Base-by-base conservation (phyloP, 2,329 filamentous ascomycete species). In the Furcasterigmium furcatum region DNA sequence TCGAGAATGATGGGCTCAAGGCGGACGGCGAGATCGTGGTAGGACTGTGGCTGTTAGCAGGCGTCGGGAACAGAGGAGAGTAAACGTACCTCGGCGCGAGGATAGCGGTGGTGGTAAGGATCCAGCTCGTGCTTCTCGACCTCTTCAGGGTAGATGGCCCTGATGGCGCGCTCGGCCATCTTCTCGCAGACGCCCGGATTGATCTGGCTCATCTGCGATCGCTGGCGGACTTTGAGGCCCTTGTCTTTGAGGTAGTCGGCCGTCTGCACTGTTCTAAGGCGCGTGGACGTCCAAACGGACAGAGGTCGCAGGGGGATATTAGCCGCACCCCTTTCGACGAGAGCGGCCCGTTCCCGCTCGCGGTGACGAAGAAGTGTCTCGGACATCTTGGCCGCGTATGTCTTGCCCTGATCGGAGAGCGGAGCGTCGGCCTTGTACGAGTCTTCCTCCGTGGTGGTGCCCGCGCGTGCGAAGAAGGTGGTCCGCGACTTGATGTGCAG, bases 1-100 rank as follows among this genome's bases (percentile, higher is more conserved):
- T 99, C 94, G 24, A 99, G 80, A 60, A 99, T 99, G 59, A 99
- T 96, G 34, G 94, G 95, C 64, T 99, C 94, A 39, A 99, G 82
- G 19, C 94, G 88, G 48, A 99, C 94, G n/a, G 94, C 94, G 36
- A 99, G 83, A 61, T 99, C 94, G 63, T 99, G 94, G 66, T 99
- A 99, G 9, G 92, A 97, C 88, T 96, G 42, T 20, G 8, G 22
- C 35, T 24, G 24, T 24, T 32, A 48, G 29, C n/a, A 47, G 45
- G 34, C 29, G 10, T 24, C 14, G 13, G 12, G 8, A 8, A 10
- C 13, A 41, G 4, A 25, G 4, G 20, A 9, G 18, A 18, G 14
- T 20, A 12, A 22, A 21, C 70, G 60, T 72, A 91, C 91, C 76
- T 99, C 94, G 49, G 92, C 92, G 51, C 94, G 80, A 8, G 94